Evolutionary conservation across 495 filamentous ascomycete genomes (phyloP).

Genomic region (Achaetomiella virescens): DNA sequence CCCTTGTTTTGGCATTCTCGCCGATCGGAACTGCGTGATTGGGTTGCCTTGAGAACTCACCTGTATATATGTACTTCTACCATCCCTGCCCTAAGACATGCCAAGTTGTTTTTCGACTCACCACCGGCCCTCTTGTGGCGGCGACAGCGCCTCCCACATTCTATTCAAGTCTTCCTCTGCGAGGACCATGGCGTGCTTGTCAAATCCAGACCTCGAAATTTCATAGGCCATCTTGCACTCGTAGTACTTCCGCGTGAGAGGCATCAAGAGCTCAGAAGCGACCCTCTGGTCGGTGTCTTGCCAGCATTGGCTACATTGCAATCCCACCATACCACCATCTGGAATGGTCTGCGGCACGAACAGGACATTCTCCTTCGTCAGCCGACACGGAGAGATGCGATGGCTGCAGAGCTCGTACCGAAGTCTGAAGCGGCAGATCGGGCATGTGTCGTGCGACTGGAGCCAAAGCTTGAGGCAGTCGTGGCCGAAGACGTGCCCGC

Average conservation of each 20-base stretch:
- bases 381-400: neutral
- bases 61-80: neutral
- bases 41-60: neutral
- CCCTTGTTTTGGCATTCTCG: no score
- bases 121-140: neutral
- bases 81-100: neutral
- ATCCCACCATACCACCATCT: slow-evolving; percentile 3
- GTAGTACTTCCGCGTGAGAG: neutral
- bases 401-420: slow-evolving; percentile 12
- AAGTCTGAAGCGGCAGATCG: slow-evolving; percentile 12
- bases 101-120: neutral
- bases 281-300: neutral
- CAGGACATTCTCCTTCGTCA: neutral
- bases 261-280: neutral
- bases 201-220: neutral
- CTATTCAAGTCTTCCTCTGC: neutral
- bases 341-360: neutral
- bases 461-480: slow-evolving; percentile 11
- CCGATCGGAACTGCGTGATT: no score
- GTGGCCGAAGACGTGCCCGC: slow-evolving; percentile 18
- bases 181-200: neutral
- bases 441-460: neutral
- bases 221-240: neutral
- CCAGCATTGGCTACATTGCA: neutral
- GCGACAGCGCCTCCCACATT: neutral